phyloP scores from a whole-genome alignment of 805 yeast genomes.

The Jamesozyma lodderae region DNA sequence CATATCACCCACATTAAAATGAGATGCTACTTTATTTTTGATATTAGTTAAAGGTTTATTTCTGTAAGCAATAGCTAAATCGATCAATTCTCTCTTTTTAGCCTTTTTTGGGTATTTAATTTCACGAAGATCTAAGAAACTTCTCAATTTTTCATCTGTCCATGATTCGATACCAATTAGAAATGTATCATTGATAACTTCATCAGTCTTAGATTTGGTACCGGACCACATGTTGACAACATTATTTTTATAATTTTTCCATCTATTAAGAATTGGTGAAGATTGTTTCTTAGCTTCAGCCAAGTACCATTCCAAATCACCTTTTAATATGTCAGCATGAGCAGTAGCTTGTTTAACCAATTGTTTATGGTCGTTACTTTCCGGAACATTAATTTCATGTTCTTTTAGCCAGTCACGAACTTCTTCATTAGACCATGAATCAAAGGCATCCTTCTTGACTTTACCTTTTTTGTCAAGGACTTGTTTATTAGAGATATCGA shows the following conservation, averaged over 20 bases:
- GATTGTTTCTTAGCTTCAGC: conserved; percentile 24
- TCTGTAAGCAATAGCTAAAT: conserved; percentile 31
- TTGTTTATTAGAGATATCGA: conserved; percentile 31
- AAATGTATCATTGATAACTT: conserved; percentile 38
- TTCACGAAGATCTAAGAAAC: conserved; percentile 35
- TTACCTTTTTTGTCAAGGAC: conserved; percentile 34
- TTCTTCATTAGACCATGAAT: conserved; percentile 47
- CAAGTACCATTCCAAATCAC: conserved; percentile 35
- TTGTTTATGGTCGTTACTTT: conserved; percentile 30
- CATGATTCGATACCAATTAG: conserved; percentile 38
- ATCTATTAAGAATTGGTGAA: conserved; percentile 27
- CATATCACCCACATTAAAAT: conserved; percentile 1
- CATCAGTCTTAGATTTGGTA: conserved; percentile 25
- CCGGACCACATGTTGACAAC: conserved; percentile 8
- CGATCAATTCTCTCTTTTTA: conserved; percentile 33
- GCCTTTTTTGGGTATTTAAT: conserved; percentile 34
- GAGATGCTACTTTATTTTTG: neutral
- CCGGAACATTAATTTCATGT: conserved; percentile 35
- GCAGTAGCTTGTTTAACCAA: conserved; percentile 31
- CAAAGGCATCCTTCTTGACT: conserved; percentile 37
- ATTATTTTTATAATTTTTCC: conserved; percentile 15
- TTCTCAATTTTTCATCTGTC: conserved; percentile 38
- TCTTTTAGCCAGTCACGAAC: conserved; percentile 44
- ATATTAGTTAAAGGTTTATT: conserved; percentile 18
- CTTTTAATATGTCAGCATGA: conserved; percentile 30